A percentile compares a stretch with the other conserved stretches of the same genome.
Evolutionary conservation across 108 stramenopile genomes (phyloP).

Genomic region (Parmales sp.): DNA sequence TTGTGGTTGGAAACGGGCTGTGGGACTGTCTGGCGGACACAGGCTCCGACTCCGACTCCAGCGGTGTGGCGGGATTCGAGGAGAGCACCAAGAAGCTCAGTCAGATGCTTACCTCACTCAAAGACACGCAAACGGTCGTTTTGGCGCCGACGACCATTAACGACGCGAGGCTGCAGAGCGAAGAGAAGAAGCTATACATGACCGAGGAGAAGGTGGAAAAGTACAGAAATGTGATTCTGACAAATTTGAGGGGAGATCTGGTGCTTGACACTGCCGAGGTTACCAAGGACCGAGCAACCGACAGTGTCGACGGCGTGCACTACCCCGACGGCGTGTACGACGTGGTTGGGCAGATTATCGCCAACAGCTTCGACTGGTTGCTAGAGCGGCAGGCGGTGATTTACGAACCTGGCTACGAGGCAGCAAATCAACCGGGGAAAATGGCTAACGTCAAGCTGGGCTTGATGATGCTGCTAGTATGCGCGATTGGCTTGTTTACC

Average conservation of each 20-base stretch:
- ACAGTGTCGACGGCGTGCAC: constrained; percentile 77
- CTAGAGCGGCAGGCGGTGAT: constrained; percentile 26
- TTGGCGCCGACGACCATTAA: constrained; percentile 76
- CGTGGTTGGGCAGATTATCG: constrained; percentile 68
- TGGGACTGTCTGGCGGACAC: not conserved
- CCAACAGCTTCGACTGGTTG: constrained; percentile 71
- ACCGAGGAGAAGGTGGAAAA: constrained; percentile 60
- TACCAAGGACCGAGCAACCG: constrained; percentile 43
- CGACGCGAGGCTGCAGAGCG: constrained; percentile 45
- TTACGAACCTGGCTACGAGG: constrained; percentile 14
- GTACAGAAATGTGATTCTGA: constrained; percentile 40
- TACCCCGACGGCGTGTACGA: constrained; percentile 68
- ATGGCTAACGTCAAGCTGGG: constrained; percentile 63
- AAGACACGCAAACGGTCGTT: constrained; percentile 35
- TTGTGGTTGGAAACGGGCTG: not conserved
- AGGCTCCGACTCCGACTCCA: not conserved
- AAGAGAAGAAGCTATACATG: constrained; percentile 62
- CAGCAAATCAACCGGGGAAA: constrained; percentile 42
- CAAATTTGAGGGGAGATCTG: constrained; percentile 44
- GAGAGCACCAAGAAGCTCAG: too few species aligned
- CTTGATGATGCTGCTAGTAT: constrained; percentile 48
- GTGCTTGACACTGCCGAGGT: constrained; percentile 64
- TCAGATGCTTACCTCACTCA: too few species aligned
- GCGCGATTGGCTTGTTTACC: constrained; percentile 42
- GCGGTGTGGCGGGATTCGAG: not conserved